phyloP scores from a whole-genome alignment of 1,284 basidiomycete genomes.

The Ceratobasidium sp. region DNA sequence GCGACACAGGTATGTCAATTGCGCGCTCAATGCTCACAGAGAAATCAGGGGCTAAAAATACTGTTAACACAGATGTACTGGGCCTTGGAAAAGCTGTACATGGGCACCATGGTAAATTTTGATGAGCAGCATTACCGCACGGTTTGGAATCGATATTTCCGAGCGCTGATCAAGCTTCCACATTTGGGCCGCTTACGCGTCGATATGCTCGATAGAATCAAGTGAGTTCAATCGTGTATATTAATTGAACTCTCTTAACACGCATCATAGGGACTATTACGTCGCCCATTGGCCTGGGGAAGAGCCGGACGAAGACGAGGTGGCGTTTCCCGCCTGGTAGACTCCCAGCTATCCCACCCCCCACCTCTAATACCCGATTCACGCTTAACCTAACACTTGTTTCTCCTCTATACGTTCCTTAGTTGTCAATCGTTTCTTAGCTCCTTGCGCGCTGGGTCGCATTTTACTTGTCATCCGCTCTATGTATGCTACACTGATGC shows the following conservation, averaged over 20 bases:
- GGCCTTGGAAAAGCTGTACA: slow-evolving; percentile 19
- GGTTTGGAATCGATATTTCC: slow-evolving; percentile 13
- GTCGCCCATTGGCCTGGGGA: slow-evolving; percentile 11
- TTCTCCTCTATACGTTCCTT: neutral
- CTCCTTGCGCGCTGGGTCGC: neutral
- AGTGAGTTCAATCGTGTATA: neutral
- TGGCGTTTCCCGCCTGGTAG: slow-evolving; percentile 12
- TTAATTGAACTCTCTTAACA: neutral
- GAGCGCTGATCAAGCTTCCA: neutral
- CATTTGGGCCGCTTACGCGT: slow-evolving; percentile 4
- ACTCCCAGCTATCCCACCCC: too few species aligned
- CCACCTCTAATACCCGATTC: neutral
- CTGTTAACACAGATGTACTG: slow-evolving; percentile 13
- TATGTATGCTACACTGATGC: neutral
- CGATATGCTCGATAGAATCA: slow-evolving; percentile 15
- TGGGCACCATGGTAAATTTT: neutral
- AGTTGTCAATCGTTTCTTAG: neutral
- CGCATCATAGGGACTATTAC: neutral
- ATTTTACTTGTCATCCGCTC: neutral
- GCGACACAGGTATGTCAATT: neutral
- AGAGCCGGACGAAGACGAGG: slow-evolving; percentile 4
- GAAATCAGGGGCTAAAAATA: neutral
- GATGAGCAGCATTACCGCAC: slow-evolving; percentile 16
- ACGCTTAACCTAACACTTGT: neutral
- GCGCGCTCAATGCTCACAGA: neutral